Evolutionary conservation across 495 filamentous ascomycete species (phyloP).

Genomic region (Corynascus novoguineensis): DNA sequence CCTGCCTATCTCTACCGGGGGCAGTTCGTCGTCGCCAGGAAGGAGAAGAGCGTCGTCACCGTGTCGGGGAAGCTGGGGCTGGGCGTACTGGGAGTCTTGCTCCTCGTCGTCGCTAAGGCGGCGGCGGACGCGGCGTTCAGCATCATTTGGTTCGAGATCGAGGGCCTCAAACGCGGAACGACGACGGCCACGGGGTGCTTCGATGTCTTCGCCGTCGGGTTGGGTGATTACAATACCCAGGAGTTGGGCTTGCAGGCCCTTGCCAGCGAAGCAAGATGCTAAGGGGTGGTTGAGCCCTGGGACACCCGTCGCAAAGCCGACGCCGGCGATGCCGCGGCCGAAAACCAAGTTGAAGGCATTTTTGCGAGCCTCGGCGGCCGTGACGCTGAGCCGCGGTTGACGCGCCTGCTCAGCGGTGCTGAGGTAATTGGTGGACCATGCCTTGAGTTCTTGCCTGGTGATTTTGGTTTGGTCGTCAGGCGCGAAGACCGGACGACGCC

Average conservation of each 20-base stretch:
- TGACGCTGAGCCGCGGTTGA: conserved; percentile 12
- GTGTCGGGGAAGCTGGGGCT: not conserved
- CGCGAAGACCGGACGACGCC: conserved; percentile 23
- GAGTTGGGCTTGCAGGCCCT: conserved; percentile 27
- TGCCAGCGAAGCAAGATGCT: conserved; percentile 34
- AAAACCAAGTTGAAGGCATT: conserved; percentile 44
- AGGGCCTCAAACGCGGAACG: conserved; percentile 22
- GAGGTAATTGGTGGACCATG: conserved; percentile 58
- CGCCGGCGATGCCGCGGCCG: conserved; percentile 36
- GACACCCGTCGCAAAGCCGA: conserved; percentile 29
- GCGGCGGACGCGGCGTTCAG: conserved; percentile 25
- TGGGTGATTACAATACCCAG: conserved; percentile 20
- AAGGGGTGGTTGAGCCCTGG: conserved; percentile 33
- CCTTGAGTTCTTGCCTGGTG: conserved; percentile 48
- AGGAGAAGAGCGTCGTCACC: conserved; percentile 5
- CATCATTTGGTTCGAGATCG: conserved; percentile 23
- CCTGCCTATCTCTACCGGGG: conserved; percentile 35
- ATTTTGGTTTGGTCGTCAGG: conserved; percentile 46
- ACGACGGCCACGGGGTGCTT: conserved; percentile 17
- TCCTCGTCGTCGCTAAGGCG: conserved; percentile 27
- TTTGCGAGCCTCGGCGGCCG: conserved; percentile 35
- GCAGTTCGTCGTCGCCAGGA: conserved; percentile 19
- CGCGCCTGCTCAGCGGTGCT: conserved; percentile 44
- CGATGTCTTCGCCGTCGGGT: conserved; percentile 19
- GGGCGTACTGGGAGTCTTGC: conserved; percentile 12